Conservation (phyloP, 2,329 filamentous ascomycete genomes). For the Exophiala phaeomuriformis region DNA sequence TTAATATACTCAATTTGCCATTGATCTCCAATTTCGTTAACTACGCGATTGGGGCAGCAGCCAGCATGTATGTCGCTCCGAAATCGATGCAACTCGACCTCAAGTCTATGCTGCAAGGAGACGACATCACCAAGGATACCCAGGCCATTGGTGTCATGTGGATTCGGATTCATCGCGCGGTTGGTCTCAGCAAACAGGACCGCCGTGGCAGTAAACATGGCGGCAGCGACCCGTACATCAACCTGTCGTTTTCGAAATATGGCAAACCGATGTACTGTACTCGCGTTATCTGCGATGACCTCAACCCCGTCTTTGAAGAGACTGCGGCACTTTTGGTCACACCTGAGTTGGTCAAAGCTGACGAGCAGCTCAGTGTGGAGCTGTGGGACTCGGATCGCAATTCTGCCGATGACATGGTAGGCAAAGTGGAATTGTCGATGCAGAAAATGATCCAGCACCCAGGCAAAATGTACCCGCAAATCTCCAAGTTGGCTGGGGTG, state of each 20-base stretch:
- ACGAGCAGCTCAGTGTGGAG: slow-evolving; percentile 88
- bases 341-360: slow-evolving; percentile 80
- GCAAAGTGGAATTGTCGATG: slow-evolving; percentile 87
- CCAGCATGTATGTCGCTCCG: slow-evolving; percentile 85
- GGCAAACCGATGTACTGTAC: slow-evolving; percentile 98
- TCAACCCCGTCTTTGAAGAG: slow-evolving; percentile 91
- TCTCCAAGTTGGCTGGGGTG: slow-evolving; percentile 74
- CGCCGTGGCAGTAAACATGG: slow-evolving; percentile 71
- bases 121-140: slow-evolving; percentile 81
- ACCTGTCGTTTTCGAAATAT: slow-evolving; percentile 89
- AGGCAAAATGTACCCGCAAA: slow-evolving; percentile 83
- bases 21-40: slow-evolving; percentile 96
- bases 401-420: slow-evolving; percentile 88
- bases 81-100: slow-evolving; percentile 91
- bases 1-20: slow-evolving; percentile 86
- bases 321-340: slow-evolving; percentile 78
- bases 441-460: slow-evolving; percentile 93
- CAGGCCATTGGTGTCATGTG: slow-evolving; percentile 83
- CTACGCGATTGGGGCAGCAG: slow-evolving; percentile 80
- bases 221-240: slow-evolving; percentile 92
- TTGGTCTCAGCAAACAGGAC: slow-evolving; percentile 87
- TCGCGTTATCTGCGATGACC: slow-evolving; percentile 85
- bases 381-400: slow-evolving; percentile 94
- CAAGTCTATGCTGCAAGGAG: slow-evolving; percentile 81
- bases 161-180: slow-evolving; percentile 81